phyloP scores from a whole-genome alignment of 2,329 filamentous ascomycete species.

The Cladobotryum mycophilum region DNA sequence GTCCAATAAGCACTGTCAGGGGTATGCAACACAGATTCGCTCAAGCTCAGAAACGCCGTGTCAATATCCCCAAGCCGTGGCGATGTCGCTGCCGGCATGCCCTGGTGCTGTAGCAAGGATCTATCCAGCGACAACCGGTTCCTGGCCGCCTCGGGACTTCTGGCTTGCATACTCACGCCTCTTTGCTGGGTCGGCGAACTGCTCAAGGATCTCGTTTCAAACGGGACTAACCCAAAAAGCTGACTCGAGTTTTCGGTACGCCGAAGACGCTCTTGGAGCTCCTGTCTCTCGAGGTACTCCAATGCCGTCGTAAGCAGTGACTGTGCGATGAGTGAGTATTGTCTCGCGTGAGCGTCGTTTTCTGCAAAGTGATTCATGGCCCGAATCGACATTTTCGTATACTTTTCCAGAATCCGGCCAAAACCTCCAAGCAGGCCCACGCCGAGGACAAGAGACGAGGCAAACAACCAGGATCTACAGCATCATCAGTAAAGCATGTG shows the following conservation, averaged over 20 bases:
- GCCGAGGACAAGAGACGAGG: slow-evolving; percentile 45
- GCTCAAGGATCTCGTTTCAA: slow-evolving; percentile 13
- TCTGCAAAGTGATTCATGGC: slow-evolving; percentile 44
- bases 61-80: slow-evolving; percentile 31
- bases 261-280: slow-evolving; percentile 39
- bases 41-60: slow-evolving; percentile 32
- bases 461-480: slow-evolving; percentile 47
- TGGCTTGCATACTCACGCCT: slow-evolving; percentile 10
- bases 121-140: slow-evolving; percentile 21
- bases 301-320: slow-evolving; percentile 42
- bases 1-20: slow-evolving; percentile 36
- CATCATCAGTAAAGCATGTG: background rate
- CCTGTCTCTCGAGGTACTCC: slow-evolving; percentile 41
- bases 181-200: slow-evolving; percentile 9
- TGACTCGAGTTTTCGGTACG: slow-evolving; percentile 46
- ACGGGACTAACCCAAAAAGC: slow-evolving; percentile 44
- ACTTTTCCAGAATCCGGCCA: slow-evolving; percentile 45
- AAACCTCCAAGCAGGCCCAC: slow-evolving; percentile 46
- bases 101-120: slow-evolving; percentile 17
- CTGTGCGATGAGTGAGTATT: slow-evolving; percentile 49
- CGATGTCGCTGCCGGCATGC: slow-evolving; percentile 22
- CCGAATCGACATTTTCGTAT: slow-evolving; percentile 41
- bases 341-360: slow-evolving; percentile 43
- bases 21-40: slow-evolving; percentile 33
- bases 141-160: slow-evolving; percentile 15